Evolutionary conservation across 192 early-diverging fungal genomes (phyloP).

Genomic region (Linnemannia elongata): DNA sequence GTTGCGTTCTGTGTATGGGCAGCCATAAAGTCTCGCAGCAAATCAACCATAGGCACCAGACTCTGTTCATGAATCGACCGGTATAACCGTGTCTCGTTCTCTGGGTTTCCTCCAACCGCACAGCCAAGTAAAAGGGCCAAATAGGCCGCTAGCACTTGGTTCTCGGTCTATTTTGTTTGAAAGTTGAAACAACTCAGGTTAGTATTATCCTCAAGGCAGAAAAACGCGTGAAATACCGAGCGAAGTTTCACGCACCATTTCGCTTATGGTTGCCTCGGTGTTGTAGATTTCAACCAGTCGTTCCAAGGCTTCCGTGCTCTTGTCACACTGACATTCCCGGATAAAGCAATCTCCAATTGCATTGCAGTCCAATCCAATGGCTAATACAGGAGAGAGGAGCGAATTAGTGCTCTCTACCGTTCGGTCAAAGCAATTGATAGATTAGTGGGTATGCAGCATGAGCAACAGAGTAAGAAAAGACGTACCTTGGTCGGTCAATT

Average conservation of each 20-base stretch:
- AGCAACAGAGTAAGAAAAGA: not conserved
- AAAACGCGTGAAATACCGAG: not conserved
- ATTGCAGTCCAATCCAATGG: constrained; percentile 42
- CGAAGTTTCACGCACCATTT: constrained; percentile 21
- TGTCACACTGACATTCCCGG: constrained; percentile 34
- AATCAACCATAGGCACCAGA: constrained; percentile 41
- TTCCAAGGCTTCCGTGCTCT: constrained; percentile 36
- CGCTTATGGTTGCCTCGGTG: constrained; percentile 35
- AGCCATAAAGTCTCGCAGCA: constrained; percentile 23
- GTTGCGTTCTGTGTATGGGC: not conserved
- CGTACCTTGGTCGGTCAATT: constrained; percentile 32
- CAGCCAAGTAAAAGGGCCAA: constrained; percentile 38
- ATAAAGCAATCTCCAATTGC: constrained; percentile 41
- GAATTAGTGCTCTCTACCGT: not conserved
- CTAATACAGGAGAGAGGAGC: constrained; percentile 9
- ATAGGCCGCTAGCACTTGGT: constrained; percentile 42
- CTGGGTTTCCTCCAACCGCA: constrained; percentile 20
- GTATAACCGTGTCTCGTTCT: constrained; percentile 19
- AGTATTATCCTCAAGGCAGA: not conserved
- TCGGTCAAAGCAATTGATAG: not conserved
- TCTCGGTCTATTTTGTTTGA: constrained; percentile 28
- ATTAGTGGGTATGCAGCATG: not conserved
- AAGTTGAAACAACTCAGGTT: not conserved
- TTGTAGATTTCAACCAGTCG: constrained; percentile 48
- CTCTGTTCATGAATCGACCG: constrained; percentile 9